A percentile compares a stretch with the other conserved stretches of the same genome.
Conservation (phyloP, 805 yeast species). For the Metschnikowia chrysomelidarum region DNA sequence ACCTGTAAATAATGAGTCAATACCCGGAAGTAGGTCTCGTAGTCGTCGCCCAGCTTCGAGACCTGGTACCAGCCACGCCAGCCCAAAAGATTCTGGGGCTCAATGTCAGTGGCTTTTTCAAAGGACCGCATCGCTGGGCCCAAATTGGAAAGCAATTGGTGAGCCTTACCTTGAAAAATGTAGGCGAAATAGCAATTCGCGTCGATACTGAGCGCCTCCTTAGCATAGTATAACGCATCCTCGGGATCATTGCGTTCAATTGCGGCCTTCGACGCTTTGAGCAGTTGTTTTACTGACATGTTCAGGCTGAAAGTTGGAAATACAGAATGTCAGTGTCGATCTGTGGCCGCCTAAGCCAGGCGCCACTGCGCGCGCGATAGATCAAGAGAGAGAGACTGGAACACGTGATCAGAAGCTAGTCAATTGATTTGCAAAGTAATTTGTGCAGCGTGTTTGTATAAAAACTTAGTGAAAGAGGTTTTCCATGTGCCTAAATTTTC, state of each 20-base stretch:
- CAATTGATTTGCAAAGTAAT: too few relatives aligned
- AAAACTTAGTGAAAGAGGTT: too few relatives aligned
- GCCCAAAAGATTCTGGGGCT: constrained; percentile 55
- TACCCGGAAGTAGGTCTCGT: constrained; percentile 45
- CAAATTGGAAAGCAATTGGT: constrained; percentile 42
- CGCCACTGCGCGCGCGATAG: too few relatives aligned
- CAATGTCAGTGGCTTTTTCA: constrained; percentile 47
- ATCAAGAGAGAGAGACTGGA: too few relatives aligned
- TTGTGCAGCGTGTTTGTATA: too few relatives aligned
- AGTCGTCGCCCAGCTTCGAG: constrained; percentile 36
- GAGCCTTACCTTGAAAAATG: constrained; percentile 70
- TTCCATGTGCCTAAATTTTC: too few relatives aligned
- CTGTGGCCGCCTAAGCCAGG: too few relatives aligned
- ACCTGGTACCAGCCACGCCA: constrained; percentile 78
- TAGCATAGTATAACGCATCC: constrained; percentile 54
- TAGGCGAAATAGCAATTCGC: constrained; percentile 60
- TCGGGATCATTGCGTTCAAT: constrained; percentile 59
- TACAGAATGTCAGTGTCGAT: too few relatives aligned
- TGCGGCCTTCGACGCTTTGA: constrained; percentile 45
- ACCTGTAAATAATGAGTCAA: constrained; percentile 44
- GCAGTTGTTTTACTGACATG: constrained; percentile 27
- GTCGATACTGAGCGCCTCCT: constrained; percentile 57
- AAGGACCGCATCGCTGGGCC: constrained; percentile 45
- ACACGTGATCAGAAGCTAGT: too few relatives aligned
- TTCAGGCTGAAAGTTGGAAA: too few relatives aligned